Base-by-base conservation (phyloP, 257 asterid species). In the Parsonsia alboflavescens region DNA sequence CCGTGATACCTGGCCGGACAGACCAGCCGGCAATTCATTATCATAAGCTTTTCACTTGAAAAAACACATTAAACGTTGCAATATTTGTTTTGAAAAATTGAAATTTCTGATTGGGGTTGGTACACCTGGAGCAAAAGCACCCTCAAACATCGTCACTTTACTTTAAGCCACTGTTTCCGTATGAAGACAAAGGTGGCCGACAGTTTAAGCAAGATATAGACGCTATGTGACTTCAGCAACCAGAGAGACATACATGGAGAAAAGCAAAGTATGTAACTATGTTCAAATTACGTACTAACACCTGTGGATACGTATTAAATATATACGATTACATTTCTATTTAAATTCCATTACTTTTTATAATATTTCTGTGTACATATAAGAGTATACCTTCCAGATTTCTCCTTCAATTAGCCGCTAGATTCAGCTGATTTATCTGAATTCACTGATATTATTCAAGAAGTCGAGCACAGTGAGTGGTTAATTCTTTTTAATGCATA, bases 1-100 rank as follows among this genome's bases (percentile, higher is more conserved):
- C 28, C 11, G 24, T 5, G 28, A 19, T 30, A 42, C 9, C 4
- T 42, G 46, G 45, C 10, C 5, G 9, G n/a, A 41, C 52, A n/a
- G 67, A 36, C 53, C 53, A 28, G 19, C 68, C 56, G 68, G 50
- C 68, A 72, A 33, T 71, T 36, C 75, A 36, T 54, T 52, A 30
- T 36, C 75, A 19, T 33, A 30, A 7, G 9, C 21, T 19, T 19
- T 54, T 54, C 26, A 6, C 61, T 28, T 7, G 33, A 63, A 36
- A 63, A 63, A 36, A 33, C 5, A 44, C 21, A 30, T 63, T 15
- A 42, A 42, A n/a, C 19, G 71, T 41, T 39, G 28, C 61, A 21
- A 54, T 54, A 54, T 54, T 54, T 19, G 61, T 19, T 67, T 7
- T 5, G 21, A 1, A 39, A 9, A 11, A 42, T n/a, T 0, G 2